Conservation (phyloP, 108 stramenopile species). For the Stephanodiscus triporus region DNA sequence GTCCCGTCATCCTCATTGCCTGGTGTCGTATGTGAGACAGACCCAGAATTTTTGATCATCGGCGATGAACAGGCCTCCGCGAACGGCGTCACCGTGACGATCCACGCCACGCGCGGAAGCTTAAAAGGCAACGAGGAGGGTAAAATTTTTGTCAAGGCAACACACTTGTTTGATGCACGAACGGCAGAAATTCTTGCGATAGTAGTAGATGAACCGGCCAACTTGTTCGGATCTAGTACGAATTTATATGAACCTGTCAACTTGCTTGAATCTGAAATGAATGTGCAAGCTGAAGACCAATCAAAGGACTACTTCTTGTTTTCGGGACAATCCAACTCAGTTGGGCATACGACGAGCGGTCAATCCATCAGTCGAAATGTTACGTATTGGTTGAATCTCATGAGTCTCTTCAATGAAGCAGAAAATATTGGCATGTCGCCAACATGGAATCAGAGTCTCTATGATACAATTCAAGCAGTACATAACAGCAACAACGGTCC, state of each 20-base stretch:
- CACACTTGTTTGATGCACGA: too few species aligned
- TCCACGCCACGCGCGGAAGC: too few species aligned
- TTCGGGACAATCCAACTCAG: conserved; percentile 15
- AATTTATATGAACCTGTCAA: background rate
- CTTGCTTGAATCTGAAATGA: background rate
- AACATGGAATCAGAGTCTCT: background rate
- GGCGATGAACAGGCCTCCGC: too few species aligned
- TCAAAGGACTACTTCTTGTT: conserved; percentile 11
- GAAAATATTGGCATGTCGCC: background rate
- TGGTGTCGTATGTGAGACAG: too few species aligned
- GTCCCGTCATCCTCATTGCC: too few species aligned
- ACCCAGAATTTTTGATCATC: too few species aligned
- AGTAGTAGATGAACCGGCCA: background rate
- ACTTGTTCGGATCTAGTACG: background rate
- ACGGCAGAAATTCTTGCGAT: too few species aligned
- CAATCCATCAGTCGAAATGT: conserved; percentile 6
- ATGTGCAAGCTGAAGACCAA: background rate
- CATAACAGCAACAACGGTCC: background rate
- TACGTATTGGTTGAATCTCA: conserved; percentile 9
- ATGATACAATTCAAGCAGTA: conserved; percentile 11
- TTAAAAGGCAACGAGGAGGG: too few species aligned
- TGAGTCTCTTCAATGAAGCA: background rate
- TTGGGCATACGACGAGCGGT: conserved; percentile 2
- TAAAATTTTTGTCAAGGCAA: too few species aligned
- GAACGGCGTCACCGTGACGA: too few species aligned